Percentiles rank a stretch among this genome's conserved stretches.
Conservation (phyloP, 73 alveolate species). For the Tetrahymena thermophila region DNA sequence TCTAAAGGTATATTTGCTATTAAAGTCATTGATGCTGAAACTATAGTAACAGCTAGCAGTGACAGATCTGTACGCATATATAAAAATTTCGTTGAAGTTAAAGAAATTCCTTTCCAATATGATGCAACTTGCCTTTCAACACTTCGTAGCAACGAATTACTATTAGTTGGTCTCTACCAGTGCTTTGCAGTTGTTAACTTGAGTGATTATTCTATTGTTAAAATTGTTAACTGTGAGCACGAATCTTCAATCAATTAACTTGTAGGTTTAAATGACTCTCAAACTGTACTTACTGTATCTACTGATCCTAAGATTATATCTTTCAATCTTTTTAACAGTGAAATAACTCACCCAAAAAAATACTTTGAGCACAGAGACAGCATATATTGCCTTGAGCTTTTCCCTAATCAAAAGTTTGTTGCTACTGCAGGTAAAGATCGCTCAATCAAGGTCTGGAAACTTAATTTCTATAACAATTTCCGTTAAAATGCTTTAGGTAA, state of each 20-base stretch:
- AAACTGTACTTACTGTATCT: background rate
- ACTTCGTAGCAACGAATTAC: background rate
- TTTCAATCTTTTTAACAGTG: background rate
- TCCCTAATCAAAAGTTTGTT: constrained; percentile 11
- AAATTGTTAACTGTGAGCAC: background rate
- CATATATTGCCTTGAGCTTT: constrained; percentile 10
- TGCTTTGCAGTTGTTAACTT: background rate
- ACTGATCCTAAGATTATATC: background rate
- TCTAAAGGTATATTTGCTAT: background rate
- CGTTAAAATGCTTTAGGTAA: background rate
- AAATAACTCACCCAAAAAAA: constrained; percentile 3
- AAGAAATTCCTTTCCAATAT: background rate
- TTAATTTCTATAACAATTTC: background rate
- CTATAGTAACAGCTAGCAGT: background rate
- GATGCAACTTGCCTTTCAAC: background rate
- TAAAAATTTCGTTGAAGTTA: background rate
- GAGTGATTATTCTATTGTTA: background rate
- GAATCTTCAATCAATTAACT: background rate
- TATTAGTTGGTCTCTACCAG: background rate
- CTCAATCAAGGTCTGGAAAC: constrained; percentile 14
- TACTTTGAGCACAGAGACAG: constrained; percentile 41
- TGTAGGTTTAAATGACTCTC: background rate
- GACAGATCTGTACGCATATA: background rate
- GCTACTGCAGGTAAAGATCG: constrained; percentile 43
- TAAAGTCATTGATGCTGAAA: background rate